Percentiles rank a stretch among this genome's conserved stretches.
Evolutionary conservation across 345 rosid genomes (phyloP).

Genomic region (Arabidopsis suecica): DNA sequence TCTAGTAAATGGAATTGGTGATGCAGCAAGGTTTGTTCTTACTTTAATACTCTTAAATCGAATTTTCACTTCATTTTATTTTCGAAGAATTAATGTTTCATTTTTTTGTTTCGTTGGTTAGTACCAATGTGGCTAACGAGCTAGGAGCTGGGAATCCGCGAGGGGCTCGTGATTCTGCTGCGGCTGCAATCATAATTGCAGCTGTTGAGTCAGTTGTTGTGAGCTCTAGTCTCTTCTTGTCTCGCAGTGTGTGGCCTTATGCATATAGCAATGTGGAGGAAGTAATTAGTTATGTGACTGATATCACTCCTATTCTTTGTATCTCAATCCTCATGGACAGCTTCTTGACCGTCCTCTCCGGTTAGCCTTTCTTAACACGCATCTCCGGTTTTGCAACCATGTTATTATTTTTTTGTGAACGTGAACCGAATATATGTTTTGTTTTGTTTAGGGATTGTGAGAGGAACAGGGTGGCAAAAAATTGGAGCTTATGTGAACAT

Average conservation of each 20-base stretch:
- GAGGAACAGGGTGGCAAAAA: constrained; percentile 77
- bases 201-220: constrained; percentile 45
- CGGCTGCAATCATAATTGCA: constrained; percentile 42
- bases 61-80: not conserved
- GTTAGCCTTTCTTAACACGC: constrained; percentile 31
- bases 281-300: constrained; percentile 32
- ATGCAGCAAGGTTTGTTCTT: constrained; percentile 44
- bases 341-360: constrained; percentile 38
- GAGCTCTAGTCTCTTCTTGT: constrained; percentile 38
- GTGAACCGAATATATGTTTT: not conserved
- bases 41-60: not conserved
- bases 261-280: constrained; percentile 46
- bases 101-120: constrained; percentile 5
- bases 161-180: constrained; percentile 42
- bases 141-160: constrained; percentile 46
- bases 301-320: constrained; percentile 48
- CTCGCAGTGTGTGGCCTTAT: constrained; percentile 46
- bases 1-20: constrained; percentile 44
- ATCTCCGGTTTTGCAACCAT: not conserved
- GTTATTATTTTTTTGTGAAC: not conserved
- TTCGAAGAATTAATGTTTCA: not conserved
- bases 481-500: constrained; percentile 69
- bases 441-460: constrained; percentile 56
- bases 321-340: constrained; percentile 47
- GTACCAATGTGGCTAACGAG: constrained; percentile 48